phyloP scores from a whole-genome alignment of 495 filamentous ascomycete species.

The Tuber indicum region DNA sequence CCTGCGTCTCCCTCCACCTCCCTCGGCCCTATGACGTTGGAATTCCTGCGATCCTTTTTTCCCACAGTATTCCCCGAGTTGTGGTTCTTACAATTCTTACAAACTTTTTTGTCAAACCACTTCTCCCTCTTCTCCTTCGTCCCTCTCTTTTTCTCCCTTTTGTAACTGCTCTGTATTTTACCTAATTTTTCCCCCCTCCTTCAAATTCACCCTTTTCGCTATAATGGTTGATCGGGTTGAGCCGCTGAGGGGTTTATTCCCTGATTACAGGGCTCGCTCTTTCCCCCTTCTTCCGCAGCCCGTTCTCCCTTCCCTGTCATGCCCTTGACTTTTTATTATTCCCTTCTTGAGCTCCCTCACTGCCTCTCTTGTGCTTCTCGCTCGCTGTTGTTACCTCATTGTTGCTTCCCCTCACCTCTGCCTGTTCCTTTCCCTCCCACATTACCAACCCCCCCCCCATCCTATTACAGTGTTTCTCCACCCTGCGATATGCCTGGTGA shows the following conservation, averaged over 20 bases:
- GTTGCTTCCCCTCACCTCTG: conserved; percentile 1
- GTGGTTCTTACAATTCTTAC: not conserved
- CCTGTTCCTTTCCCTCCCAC: not conserved
- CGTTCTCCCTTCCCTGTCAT: conserved; percentile 8
- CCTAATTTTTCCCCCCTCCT: not conserved
- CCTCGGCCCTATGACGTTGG: conserved; percentile 31
- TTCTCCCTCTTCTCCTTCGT: not conserved
- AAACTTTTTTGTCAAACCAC: not conserved
- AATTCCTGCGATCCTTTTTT: conserved; percentile 18
- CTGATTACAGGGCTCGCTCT: conserved; percentile 22
- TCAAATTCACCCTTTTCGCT: not conserved
- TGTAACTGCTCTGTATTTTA: not conserved
- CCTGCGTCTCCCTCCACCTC: conserved; percentile 16
- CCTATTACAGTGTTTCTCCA: not conserved
- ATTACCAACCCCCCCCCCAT: not conserved
- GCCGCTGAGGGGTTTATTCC: conserved; percentile 34
- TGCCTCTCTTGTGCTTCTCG: not conserved
- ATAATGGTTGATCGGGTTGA: conserved; percentile 2
- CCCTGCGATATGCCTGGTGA: conserved; percentile 5
- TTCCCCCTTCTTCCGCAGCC: conserved; percentile 18
- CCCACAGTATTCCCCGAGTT: not conserved
- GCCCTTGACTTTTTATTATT: conserved; percentile 1
- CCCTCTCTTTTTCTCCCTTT: not conserved
- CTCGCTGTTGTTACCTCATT: not conserved
- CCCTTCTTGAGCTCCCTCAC: conserved; percentile 1